phyloP scores from a whole-genome alignment of 2,329 filamentous ascomycete species.

The Colletotrichum aenigma region DNA sequence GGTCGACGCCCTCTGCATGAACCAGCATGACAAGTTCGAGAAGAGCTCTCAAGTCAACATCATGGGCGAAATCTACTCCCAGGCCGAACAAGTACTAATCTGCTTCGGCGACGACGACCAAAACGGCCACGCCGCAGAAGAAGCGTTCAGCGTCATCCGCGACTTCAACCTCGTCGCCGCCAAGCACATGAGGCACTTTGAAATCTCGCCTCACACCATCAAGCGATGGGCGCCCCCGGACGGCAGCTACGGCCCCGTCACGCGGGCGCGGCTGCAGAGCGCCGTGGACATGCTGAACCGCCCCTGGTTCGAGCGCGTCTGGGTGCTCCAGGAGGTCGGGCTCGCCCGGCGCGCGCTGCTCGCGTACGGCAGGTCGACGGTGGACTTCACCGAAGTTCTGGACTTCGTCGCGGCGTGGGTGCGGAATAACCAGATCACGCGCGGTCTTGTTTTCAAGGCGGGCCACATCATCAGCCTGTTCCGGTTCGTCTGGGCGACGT shows the following conservation, averaged over 20 bases:
- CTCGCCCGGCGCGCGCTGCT: neutral
- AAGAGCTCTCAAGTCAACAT: neutral
- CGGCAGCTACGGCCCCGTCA: neutral
- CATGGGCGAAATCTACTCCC: neutral
- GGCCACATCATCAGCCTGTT: neutral
- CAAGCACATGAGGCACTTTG: neutral
- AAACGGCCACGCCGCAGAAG: neutral
- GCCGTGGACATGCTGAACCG: neutral
- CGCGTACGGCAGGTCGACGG: neutral
- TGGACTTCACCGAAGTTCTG: neutral
- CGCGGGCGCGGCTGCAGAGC: neutral
- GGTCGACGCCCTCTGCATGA: neutral
- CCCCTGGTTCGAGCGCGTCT: slow-evolving; percentile 6
- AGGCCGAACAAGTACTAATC: neutral
- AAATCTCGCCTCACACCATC: neutral
- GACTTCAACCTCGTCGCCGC: neutral
- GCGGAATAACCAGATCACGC: neutral
- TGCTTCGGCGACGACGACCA: neutral
- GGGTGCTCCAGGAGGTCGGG: slow-evolving; percentile 5
- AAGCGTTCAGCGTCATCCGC: neutral
- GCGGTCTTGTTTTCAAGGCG: neutral
- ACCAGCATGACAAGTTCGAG: neutral
- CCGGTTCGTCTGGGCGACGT: neutral
- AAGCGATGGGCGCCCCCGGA: neutral
- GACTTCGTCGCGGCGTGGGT: neutral